These are phyloP conservation scores for Puccinia brachypodii DNA, from an alignment of 1,284 basidiomycete species.

Conservation along the genomic window DNA sequence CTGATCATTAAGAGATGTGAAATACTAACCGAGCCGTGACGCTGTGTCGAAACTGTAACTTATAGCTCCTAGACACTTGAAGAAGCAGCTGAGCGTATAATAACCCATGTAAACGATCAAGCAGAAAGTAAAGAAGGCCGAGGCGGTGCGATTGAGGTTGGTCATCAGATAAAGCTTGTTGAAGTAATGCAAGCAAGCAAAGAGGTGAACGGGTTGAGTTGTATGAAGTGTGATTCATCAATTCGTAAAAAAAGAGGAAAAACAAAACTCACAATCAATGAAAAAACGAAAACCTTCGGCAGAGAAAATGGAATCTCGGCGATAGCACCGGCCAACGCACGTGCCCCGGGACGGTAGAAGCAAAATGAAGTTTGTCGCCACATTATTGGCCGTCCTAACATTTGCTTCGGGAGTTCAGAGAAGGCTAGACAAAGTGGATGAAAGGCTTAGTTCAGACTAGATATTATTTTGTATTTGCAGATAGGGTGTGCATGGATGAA, in stretches of 20 bases:
- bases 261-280: constrained; percentile 46
- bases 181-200: background rate
- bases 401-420: constrained; percentile 55
- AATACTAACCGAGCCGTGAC: no score
- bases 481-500: background rate
- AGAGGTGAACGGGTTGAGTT: background rate
- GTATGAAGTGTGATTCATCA: background rate
- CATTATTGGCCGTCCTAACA: constrained; percentile 66
- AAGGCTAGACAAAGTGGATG: constrained; percentile 65
- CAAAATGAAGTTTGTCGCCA: constrained; percentile 69
- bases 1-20: no score
- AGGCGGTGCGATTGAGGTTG: constrained; percentile 59
- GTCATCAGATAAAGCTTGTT: constrained; percentile 56
- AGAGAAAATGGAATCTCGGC: constrained; percentile 62
- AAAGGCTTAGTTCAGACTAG: background rate
- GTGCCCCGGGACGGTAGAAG: constrained; percentile 75
- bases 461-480: background rate
- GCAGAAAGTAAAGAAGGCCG: constrained; percentile 61
- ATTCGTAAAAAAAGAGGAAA: background rate
- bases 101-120: constrained; percentile 52
- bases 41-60: constrained; percentile 58
- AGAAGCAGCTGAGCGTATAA: constrained; percentile 57
- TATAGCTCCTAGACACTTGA: constrained; percentile 60
- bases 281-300: constrained; percentile 34
- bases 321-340: constrained; percentile 65